phyloP scores from a whole-genome alignment of 164 flowering plant species.

The Chimonanthus salicifolius region DNA sequence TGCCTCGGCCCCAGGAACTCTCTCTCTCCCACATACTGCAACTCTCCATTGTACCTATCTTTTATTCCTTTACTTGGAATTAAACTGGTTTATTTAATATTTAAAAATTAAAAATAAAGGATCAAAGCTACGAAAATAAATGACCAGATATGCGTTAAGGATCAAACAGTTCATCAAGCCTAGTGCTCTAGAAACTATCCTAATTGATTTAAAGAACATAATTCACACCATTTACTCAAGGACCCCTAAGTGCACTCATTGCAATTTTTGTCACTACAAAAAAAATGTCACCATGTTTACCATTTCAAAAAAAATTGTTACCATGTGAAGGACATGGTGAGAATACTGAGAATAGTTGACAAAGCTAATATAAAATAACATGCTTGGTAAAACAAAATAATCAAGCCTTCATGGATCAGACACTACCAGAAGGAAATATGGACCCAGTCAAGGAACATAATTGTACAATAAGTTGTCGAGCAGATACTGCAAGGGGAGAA shows the following conservation, averaged over 20 bases:
- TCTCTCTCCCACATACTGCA: no score
- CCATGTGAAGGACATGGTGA: background rate
- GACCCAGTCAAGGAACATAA: slow-evolving; percentile 80
- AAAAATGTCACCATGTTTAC: background rate
- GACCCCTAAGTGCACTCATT: background rate
- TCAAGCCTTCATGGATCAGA: slow-evolving; percentile 9
- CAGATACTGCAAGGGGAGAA: slow-evolving; percentile 88
- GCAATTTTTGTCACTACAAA: no score
- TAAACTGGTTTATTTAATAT: no score
- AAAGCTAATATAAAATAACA: background rate
- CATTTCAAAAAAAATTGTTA: background rate
- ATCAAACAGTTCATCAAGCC: no score
- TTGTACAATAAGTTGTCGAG: slow-evolving; percentile 82
- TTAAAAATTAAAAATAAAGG: no score
- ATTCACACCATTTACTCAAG: background rate
- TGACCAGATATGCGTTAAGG: no score
- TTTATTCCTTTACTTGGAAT: no score
- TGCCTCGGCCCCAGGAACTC: no score
- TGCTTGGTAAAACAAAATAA: background rate
- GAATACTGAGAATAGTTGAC: background rate
- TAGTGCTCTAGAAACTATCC: background rate
- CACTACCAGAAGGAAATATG: slow-evolving; percentile 77
- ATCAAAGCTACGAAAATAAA: no score
- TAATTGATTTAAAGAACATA: background rate
- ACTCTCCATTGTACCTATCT: no score